These are phyloP conservation scores for Tolypocladium amazonense DNA, from an alignment of 2,329 filamentous ascomycete species.

Conservation along the genomic window DNA sequence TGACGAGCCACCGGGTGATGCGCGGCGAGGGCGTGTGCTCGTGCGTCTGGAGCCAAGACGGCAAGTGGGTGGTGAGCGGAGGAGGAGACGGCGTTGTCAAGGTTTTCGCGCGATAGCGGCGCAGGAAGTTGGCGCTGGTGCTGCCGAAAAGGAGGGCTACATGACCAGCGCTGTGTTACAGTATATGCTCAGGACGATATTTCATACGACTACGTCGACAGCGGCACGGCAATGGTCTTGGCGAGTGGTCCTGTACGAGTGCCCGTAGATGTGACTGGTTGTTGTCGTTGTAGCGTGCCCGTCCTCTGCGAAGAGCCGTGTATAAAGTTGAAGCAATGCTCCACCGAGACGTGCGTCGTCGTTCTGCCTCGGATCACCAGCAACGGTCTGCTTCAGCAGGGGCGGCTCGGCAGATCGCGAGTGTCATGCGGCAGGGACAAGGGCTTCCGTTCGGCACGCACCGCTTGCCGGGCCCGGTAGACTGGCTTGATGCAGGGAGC, in stretches of 20 bases:
- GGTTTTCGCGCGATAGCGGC: slow-evolving; percentile 56
- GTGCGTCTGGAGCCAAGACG: slow-evolving; percentile 93
- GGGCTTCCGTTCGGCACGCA: background rate
- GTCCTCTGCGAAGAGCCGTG: too few species aligned
- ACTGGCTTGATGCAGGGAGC: background rate
- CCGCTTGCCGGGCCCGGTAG: background rate
- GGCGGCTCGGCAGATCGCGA: background rate
- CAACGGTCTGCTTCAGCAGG: background rate
- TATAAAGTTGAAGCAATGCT: too few species aligned
- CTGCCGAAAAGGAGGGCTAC: background rate
- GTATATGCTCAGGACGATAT: slow-evolving; percentile 7
- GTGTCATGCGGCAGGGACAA: too few species aligned
- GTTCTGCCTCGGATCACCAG: background rate
- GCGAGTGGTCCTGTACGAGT: too few species aligned
- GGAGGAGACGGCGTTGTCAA: slow-evolving; percentile 95
- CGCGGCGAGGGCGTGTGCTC: slow-evolving; percentile 89
- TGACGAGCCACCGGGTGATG: slow-evolving; percentile 89
- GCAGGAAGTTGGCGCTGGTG: background rate
- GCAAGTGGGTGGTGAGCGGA: slow-evolving; percentile 85
- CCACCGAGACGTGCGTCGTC: background rate
- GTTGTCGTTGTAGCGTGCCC: too few species aligned
- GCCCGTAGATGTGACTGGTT: too few species aligned
- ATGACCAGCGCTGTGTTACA: slow-evolving; percentile 2
- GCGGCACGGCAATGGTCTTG: slow-evolving; percentile 11
- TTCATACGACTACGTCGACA: slow-evolving; percentile 15